phyloP scores from a whole-genome alignment of 129 eudicot species.

The Flaveria robusta region DNA sequence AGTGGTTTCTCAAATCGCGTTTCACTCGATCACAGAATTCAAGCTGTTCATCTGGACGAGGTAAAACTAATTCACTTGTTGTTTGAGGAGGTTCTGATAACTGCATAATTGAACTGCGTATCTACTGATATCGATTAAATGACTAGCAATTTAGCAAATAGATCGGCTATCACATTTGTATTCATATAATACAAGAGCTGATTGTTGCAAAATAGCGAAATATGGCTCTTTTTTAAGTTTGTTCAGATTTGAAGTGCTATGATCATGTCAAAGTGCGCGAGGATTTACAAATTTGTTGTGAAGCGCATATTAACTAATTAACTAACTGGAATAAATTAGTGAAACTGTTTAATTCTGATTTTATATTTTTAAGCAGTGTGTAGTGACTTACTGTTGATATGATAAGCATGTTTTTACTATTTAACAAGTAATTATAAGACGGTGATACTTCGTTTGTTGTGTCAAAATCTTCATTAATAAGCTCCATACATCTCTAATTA shows the following conservation, averaged over 20 bases:
- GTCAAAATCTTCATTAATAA: not conserved
- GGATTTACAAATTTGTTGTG: not conserved
- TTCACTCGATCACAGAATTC: constrained; percentile 22
- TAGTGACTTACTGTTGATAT: not conserved
- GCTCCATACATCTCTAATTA: not conserved
- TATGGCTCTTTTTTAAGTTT: not conserved
- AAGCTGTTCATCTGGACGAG: constrained; percentile 27
- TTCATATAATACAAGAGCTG: not conserved
- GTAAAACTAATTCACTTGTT: constrained; percentile 12
- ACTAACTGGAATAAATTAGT: not conserved
- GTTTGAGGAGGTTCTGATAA: not conserved
- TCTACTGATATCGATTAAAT: not conserved
- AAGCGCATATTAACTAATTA: not conserved
- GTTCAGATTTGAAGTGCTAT: constrained; percentile 6
- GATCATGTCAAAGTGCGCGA: no score
- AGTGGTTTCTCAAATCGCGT: constrained; percentile 14
- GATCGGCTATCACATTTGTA: not conserved
- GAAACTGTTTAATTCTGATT: not conserved
- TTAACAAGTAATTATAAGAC: constrained; percentile 1
- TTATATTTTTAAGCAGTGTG: not conserved
- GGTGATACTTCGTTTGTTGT: not conserved
- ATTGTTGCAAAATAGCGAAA: not conserved
- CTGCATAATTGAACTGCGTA: constrained; percentile 10
- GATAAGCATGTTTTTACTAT: not conserved
- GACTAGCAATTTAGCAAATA: not conserved